A percentile compares a stretch with the other conserved stretches of the same genome.
These are phyloP conservation scores for Eucalyptus tenuipes DNA, from an alignment of 345 rosid species.

Conservation along the genomic window DNA sequence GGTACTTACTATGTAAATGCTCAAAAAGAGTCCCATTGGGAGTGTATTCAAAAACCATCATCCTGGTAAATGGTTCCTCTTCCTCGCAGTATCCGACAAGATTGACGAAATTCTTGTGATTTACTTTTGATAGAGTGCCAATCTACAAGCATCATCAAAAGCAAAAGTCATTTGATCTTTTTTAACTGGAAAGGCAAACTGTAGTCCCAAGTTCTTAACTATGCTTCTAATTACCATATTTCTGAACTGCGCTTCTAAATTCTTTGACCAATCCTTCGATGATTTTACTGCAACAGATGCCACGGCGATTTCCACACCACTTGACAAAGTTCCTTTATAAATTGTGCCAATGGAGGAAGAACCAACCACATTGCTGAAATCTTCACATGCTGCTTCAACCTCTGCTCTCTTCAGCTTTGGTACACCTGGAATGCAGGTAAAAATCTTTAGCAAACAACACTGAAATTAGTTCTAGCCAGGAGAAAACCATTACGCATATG, in stretches of 20 bases:
- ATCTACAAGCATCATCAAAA: constrained; percentile 35
- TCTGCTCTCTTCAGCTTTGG: constrained; percentile 78
- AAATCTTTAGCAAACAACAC: neutral
- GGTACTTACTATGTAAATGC: constrained; percentile 73
- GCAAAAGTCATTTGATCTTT: neutral
- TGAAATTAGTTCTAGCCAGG: neutral
- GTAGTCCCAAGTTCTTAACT: neutral
- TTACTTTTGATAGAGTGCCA: constrained; percentile 61
- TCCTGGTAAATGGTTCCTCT: constrained; percentile 79
- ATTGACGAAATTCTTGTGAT: constrained; percentile 90
- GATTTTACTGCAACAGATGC: constrained; percentile 38
- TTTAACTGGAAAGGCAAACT: neutral
- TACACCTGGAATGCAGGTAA: constrained; percentile 47
- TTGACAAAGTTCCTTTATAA: constrained; percentile 88
- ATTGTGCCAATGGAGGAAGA: constrained; percentile 55
- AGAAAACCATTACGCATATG: neutral
- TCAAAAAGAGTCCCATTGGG: constrained; percentile 92
- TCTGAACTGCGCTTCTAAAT: constrained; percentile 61
- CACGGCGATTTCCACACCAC: constrained; percentile 89
- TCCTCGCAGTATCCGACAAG: constrained; percentile 89
- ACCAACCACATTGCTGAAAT: constrained; percentile 85
- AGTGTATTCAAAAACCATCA: constrained; percentile 96
- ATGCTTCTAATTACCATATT: constrained; percentile 46
- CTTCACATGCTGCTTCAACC: constrained; percentile 91
- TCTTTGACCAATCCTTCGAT: constrained; percentile 56